Base-by-base conservation (phyloP, 2,329 filamentous ascomycete species). In the Orbilia ellipsospora region DNA sequence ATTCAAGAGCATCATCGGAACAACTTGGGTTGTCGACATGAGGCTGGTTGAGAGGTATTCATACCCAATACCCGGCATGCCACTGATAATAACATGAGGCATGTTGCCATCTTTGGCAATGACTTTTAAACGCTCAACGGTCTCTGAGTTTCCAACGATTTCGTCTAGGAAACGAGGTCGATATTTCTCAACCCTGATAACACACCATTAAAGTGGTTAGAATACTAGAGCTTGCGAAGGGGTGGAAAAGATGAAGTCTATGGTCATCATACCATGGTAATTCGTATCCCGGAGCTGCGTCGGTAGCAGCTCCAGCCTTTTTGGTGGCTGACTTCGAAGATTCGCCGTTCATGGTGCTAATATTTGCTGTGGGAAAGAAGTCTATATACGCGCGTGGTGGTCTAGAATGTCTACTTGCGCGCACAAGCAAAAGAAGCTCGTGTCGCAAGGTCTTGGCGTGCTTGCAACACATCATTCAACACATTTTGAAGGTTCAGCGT, bases 41-140 rank as follows among this genome's bases (percentile, higher is more conserved):
- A 48, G 51, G 28, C 40, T 1, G 20, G 16, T 28, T 72, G 40
- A 57, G 55, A 61, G 65, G 6, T 48, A 51, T 4, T 60, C 78
- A 48, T 77, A 79, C 78, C 95, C 95, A 81, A 98, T 99, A 81
- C 95, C 95, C 18, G 95, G 95, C 93, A 97, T 98, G 74, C 95
- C 95, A n/a, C 93, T 97, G 80, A 99, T 98, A 83, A 99, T 98
- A 81, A 99, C 89, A 84, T 99, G 95, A 1, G 95, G 95, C 94
- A 99, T 97, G 84, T 99, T 99, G 80, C 95, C 95, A 84, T 98
- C 95, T 83, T 94, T 95, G 55, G 95, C 94, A 80, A 99, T 98
- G 80, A 99, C 98, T 82, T 98, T 98, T 80, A 99, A 86, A 66
- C 95, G 91, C 83, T 98, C 94, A 80, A 99, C 93, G 0, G 95